Conservation (phyloP, 305 asterid genomes). For the Solanum hybrid region DNA sequence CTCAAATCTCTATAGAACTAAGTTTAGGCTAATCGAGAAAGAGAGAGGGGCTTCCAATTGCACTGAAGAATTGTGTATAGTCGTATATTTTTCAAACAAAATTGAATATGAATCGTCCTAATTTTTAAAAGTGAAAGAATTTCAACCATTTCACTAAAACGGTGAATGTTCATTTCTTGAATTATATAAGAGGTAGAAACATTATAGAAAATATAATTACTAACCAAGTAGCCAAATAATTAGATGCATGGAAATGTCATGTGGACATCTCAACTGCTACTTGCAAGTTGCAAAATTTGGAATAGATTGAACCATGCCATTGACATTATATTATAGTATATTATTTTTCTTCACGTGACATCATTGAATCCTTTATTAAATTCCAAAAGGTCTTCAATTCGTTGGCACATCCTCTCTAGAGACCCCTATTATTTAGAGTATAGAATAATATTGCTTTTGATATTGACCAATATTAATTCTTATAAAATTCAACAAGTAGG, state of each 20-base stretch:
- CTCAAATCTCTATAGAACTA: neutral
- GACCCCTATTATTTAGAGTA: neutral
- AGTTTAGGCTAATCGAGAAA: neutral
- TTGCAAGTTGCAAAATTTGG: neutral
- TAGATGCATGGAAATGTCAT: neutral
- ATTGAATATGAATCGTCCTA: neutral
- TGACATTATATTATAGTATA: neutral
- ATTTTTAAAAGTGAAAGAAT: neutral
- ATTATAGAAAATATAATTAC: neutral
- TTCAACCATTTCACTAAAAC: neutral
- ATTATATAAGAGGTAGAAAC: neutral
- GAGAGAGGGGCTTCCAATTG: neutral
- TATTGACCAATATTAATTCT: neutral
- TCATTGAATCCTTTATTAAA: neutral
- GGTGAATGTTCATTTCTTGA: neutral
- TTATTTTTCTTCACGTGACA: neutral
- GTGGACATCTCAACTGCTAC: constrained; percentile 2
- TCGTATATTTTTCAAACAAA: neutral
- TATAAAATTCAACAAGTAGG: neutral
- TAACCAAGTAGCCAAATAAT: neutral
- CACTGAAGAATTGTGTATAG: neutral
- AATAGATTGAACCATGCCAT: neutral
- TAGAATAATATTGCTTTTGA: neutral
- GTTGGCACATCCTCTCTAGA: neutral
- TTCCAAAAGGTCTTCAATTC: neutral